Conservation (phyloP, 1,284 basidiomycete genomes). For the Leccinum fuscescens region DNA sequence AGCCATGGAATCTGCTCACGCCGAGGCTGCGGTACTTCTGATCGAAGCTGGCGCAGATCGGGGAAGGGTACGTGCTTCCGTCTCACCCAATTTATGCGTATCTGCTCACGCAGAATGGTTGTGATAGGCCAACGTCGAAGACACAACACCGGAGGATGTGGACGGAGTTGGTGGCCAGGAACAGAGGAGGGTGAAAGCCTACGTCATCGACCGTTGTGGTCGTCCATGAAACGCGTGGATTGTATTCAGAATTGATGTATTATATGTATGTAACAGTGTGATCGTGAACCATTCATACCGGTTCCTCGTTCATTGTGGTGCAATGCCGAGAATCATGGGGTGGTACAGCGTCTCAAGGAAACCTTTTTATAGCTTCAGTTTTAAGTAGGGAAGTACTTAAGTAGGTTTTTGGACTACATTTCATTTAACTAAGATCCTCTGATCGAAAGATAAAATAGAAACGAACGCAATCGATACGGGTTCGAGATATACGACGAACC, state of each 20-base stretch:
- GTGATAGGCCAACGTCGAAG: constrained; percentile 73
- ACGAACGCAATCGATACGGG: constrained; percentile 6
- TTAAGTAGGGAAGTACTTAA: constrained; percentile 1
- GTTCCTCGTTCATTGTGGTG: not conserved
- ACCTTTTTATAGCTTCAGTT: constrained; percentile 1
- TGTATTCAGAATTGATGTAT: not conserved
- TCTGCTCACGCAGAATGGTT: constrained; percentile 14
- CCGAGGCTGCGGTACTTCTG: constrained; percentile 81
- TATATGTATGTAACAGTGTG: not conserved
- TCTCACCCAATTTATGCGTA: not conserved
- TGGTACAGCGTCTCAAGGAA: not conserved
- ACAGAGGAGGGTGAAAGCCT: constrained; percentile 72
- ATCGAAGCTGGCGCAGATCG: constrained; percentile 95
- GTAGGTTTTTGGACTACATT: not conserved
- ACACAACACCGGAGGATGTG: constrained; percentile 80
- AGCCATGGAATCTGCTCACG: constrained; percentile 92
- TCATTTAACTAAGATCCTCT: constrained; percentile 3
- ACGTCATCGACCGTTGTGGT: constrained; percentile 73
- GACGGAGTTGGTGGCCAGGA: constrained; percentile 76
- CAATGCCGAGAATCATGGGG: not conserved
- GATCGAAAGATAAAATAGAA: constrained; percentile 9
- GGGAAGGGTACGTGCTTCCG: constrained; percentile 58
- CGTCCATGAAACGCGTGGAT: constrained; percentile 17
- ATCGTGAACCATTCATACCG: not conserved
- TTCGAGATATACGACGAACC: not conserved